Base-by-base conservation (phyloP, 1,139 yeast species). In the Kluyveromyces sp. region DNA sequence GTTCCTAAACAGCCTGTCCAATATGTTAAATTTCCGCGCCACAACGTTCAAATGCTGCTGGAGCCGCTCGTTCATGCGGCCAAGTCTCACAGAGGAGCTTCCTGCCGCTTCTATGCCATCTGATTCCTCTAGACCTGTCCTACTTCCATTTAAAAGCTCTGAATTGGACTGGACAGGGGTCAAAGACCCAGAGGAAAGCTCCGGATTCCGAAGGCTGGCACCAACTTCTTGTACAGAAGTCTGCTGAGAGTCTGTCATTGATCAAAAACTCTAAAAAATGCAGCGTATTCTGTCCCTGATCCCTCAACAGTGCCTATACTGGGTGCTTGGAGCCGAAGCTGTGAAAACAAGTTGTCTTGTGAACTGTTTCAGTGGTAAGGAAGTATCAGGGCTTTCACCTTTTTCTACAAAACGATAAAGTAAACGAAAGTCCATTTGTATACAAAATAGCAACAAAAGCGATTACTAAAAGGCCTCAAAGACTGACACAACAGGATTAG, bases 21-120 rank as follows among this genome's bases (percentile, higher is more conserved):
- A 46, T 8, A 67, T 56, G 49, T 68, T 68, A 49, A 68, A 68
- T 41, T 61, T 57, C 33, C 58, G 51, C 1, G 64, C 64, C 8
- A 58, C 52, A n/a, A 19, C 29, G 17, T 45, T 33, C 18, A 47
- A 39, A 31, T 46, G 46, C 15, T 44, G 46, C 11, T 33, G 32
- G 11, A 47, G 13, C 30, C 25, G 33, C 25, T 18, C 34, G 13
- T 26, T 31, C 33, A 42, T 12, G 13, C 19, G 31, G 25, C 26
- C 17, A 4, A 39, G 18, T 7, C 36, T 17, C 25, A 13, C 13
- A 4, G 33, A 26, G 11, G 33, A 26, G 19, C 25, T 13, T 3
- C 20, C 16, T 22, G 7, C 39, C 4, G 32, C 17, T 18, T 28
- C 40, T 29, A 11, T 7, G 4, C 16, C 33, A 26, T 19, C n/a